Base-by-base conservation (phyloP, 2,329 filamentous ascomycete species). In the Claviceps maximensis region DNA sequence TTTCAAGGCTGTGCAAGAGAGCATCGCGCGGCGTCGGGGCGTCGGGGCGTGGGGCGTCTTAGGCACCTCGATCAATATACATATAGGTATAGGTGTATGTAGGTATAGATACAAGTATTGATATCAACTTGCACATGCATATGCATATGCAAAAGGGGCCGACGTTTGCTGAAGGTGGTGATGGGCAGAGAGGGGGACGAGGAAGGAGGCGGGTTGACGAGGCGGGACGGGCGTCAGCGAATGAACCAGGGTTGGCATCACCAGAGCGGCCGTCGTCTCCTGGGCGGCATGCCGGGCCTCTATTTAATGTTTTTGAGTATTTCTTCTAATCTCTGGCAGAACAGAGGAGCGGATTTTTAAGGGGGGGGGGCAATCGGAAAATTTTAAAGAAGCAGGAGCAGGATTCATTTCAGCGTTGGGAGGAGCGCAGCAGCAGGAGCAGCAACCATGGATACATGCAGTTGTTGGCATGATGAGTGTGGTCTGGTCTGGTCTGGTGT, bases 1-100 rank as follows among this genome's bases (percentile, higher is more conserved):
- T 69, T 54, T 56, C 56, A 33, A 52, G 25, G 40, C 47, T 25
- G 52, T 38, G 15, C 13, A 31, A 55, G 42, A 40, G 41, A 31
- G 52, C 48, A 59, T 56, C 15, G 45, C 53, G 47, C 52, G 51
- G 27, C 41, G 41, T 42, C 27, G 9, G 41, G 19, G 33, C 27
- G 45, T 10, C 9, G 45, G n/a, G 40, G 4, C n/a, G 31, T 29
- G n/a, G n/a, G n/a, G n/a, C n/a, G n/a, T n/a, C n/a, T n/a, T n/a
- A n/a, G n/a, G n/a, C n/a, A n/a, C n/a, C n/a, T n/a, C n/a, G n/a
- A n/a, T n/a, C n/a, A n/a, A n/a, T n/a, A n/a, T n/a, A n/a, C n/a
- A n/a, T n/a, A n/a, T n/a, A n/a, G n/a, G n/a, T n/a, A n/a, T n/a
- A n/a, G n/a, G n/a, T n/a, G n/a, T n/a, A n/a, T n/a, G n/a, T n/a